Conservation (phyloP, 2,329 filamentous ascomycete genomes). For the Sclerotinia sclerotiorum region DNA sequence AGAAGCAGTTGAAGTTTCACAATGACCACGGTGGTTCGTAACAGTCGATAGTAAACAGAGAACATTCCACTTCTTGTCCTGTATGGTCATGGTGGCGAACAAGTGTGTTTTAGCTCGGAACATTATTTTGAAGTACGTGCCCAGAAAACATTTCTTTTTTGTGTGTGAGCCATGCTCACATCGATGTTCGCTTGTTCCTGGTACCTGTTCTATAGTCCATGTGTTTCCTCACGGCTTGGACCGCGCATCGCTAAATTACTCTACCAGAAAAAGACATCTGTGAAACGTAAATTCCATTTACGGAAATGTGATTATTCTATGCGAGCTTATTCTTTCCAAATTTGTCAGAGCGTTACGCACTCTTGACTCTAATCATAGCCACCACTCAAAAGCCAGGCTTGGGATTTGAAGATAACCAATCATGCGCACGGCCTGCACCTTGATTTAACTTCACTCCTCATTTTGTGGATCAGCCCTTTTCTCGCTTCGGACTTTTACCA, state of each 20-base stretch:
- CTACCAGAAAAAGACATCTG: too few species aligned
- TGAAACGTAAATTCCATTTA: not conserved
- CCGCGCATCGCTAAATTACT: not conserved
- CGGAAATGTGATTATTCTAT: not conserved
- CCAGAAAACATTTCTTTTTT: not conserved
- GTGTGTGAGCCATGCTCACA: not conserved
- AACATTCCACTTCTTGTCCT: not conserved
- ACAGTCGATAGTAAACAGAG: not conserved
- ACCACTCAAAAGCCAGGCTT: not conserved
- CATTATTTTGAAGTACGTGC: not conserved
- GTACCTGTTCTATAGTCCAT: not conserved
- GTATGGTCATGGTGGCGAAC: not conserved
- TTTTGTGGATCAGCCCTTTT: not conserved
- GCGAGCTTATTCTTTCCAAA: not conserved
- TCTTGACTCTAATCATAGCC: not conserved
- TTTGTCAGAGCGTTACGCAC: not conserved
- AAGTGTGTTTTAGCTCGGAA: not conserved
- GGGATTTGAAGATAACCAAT: not conserved
- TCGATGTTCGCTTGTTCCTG: slow-evolving; percentile 4
- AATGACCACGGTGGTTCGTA: not conserved
- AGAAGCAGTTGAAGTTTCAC: not conserved
- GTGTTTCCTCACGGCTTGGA: not conserved
- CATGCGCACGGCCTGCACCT: not conserved
- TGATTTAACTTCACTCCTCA: not conserved
- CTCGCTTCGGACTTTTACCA: not conserved